Conservation (phyloP, 2,329 filamentous ascomycete genomes). For the Cryphonectria nitschkei region DNA sequence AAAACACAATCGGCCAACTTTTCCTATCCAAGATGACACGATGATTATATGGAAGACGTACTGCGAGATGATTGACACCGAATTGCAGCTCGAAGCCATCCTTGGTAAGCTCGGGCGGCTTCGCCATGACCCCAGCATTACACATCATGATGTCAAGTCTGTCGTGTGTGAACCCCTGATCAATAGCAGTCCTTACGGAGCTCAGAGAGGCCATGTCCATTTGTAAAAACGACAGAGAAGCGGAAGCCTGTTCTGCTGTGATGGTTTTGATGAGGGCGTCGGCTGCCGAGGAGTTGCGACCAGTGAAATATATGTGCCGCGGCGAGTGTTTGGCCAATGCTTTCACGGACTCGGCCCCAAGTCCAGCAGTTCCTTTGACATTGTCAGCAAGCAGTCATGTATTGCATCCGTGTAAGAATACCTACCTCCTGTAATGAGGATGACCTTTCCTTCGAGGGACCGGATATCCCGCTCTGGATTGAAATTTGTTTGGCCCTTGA, state of each 20-base stretch:
- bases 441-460: constrained; percentile 8
- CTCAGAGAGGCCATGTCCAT: constrained; percentile 38
- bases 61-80: constrained; percentile 44
- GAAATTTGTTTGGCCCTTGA: constrained; percentile 24
- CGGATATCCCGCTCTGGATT: constrained; percentile 28
- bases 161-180: constrained; percentile 9
- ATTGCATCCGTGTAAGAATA: not conserved
- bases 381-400: not conserved
- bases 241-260: constrained; percentile 31
- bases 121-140: constrained; percentile 40
- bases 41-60: not conserved
- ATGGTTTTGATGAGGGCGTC: constrained; percentile 41
- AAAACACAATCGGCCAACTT: not conserved
- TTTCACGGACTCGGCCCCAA: constrained; percentile 6
- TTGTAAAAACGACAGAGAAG: constrained; percentile 36
- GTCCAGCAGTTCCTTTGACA: constrained; percentile 12
- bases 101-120: constrained; percentile 39
- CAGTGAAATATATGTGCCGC: constrained; percentile 35
- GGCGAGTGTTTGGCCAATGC: constrained; percentile 16
- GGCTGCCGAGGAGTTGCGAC: constrained; percentile 47
- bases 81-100: constrained; percentile 45
- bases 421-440: constrained; percentile 22
- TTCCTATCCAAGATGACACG: not conserved
- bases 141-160: constrained; percentile 42
- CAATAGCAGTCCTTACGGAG: constrained; percentile 5